A percentile compares a stretch with the other conserved stretches of the same genome.
phyloP scores from a whole-genome alignment of 805 yeast species.

The Kodamaea neixiangensis region DNA sequence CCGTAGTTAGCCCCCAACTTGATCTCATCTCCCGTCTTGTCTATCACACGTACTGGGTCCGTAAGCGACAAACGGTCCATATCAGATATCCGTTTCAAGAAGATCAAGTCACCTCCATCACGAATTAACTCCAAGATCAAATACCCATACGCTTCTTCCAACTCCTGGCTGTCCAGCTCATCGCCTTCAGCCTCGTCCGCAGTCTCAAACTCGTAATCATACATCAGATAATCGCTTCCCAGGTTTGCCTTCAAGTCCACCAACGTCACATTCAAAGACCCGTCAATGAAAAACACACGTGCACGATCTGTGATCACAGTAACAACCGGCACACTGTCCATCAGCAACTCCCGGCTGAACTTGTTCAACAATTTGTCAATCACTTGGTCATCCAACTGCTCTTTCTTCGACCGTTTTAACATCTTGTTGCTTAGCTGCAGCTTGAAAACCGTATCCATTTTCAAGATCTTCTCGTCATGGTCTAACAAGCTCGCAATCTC shows the following conservation, averaged over 20 bases:
- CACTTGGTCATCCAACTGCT: slow-evolving; percentile 29
- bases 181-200: slow-evolving; percentile 20
- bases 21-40: slow-evolving; percentile 25
- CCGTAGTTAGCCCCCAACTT: slow-evolving; percentile 50
- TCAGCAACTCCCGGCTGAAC: slow-evolving; percentile 22
- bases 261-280: slow-evolving; percentile 33
- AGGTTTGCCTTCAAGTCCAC: slow-evolving; percentile 44
- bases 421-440: slow-evolving; percentile 33
- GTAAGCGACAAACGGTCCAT: slow-evolving; percentile 34
- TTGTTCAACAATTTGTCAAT: slow-evolving; percentile 35
- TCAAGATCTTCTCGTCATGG: slow-evolving; percentile 40
- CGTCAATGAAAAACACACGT: slow-evolving; percentile 42
- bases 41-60: slow-evolving; percentile 30
- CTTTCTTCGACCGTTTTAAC: slow-evolving; percentile 19
- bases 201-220: slow-evolving; percentile 69
- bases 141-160: slow-evolving; percentile 52
- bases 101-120: slow-evolving; percentile 54
- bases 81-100: slow-evolving; percentile 42
- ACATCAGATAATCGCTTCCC: slow-evolving; percentile 62
- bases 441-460: slow-evolving; percentile 40
- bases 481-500: slow-evolving; percentile 35
- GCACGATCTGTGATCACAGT: slow-evolving; percentile 43
- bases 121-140: slow-evolving; percentile 62
- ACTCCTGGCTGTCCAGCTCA: slow-evolving; percentile 6
- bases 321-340: slow-evolving; percentile 31